Percentiles rank a stretch among this genome's conserved stretches.
Conservation (phyloP, 257 asterid species). For the Phtheirospermum japonicum region DNA sequence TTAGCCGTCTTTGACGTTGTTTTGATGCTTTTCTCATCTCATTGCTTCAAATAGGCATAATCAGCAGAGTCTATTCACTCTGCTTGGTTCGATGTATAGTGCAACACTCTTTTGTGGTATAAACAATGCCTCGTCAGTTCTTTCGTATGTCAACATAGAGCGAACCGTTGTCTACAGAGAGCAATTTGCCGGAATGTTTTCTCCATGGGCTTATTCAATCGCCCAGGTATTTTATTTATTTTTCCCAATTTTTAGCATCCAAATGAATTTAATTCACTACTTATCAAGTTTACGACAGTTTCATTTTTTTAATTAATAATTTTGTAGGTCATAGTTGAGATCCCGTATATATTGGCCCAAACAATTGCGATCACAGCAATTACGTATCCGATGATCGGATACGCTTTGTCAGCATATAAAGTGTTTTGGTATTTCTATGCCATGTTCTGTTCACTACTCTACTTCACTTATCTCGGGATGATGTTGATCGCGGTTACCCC, state of each 20-base stretch:
- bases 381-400: conserved; percentile 56
- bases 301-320: no score
- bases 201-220: conserved; percentile 46
- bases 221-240: no score
- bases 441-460: conserved; percentile 41
- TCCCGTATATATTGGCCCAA: conserved; percentile 46
- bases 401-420: conserved; percentile 39
- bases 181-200: conserved; percentile 50
- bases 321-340: conserved; percentile 44
- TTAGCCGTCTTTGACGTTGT: not conserved
- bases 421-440: conserved; percentile 42
- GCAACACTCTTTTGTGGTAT: conserved; percentile 44
- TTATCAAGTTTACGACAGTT: no score
- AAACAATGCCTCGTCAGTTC: conserved; percentile 40
- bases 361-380: conserved; percentile 34
- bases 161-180: conserved; percentile 47
- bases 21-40: no score
- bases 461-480: conserved; percentile 52
- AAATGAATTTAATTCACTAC: no score
- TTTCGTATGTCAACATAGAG: conserved; percentile 44
- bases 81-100: conserved; percentile 42
- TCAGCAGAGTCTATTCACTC: conserved; percentile 46
- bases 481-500: conserved; percentile 48
- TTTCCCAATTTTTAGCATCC: no score
- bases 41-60: conserved; percentile 33